phyloP scores from a whole-genome alignment of 306 rosid species.

The Quillaja saponaria region DNA sequence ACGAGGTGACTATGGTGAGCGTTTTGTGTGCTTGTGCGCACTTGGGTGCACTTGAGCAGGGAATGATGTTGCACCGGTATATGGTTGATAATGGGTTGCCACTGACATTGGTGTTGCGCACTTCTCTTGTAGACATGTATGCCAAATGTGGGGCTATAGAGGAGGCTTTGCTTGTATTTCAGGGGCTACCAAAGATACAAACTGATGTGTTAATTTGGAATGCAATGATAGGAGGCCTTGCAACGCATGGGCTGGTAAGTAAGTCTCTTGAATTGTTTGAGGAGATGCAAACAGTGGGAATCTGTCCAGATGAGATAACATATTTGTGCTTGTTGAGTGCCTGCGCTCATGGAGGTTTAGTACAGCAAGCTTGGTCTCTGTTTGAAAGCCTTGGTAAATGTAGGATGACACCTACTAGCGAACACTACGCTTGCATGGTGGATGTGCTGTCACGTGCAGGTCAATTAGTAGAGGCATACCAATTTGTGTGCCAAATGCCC shows the following conservation, averaged over 20 bases:
- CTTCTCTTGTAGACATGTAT: conserved; percentile 86
- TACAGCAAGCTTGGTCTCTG: conserved; percentile 70
- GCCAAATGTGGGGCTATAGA: conserved; percentile 78
- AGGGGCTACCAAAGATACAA: conserved; percentile 31
- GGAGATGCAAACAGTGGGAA: conserved; percentile 59
- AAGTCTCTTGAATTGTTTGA: conserved; percentile 53
- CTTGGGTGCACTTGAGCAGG: conserved; percentile 70
- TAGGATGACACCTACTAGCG: conserved; percentile 54
- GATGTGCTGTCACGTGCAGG: conserved; percentile 76
- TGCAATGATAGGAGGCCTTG: conserved; percentile 77
- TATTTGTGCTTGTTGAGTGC: conserved; percentile 73
- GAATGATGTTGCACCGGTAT: conserved; percentile 54
- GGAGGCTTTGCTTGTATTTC: conserved; percentile 64
- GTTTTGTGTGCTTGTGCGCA: conserved; percentile 71
- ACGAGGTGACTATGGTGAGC: conserved; percentile 84
- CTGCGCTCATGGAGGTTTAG: conserved; percentile 80
- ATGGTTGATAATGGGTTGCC: conserved; percentile 51
- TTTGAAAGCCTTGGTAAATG: conserved; percentile 52
- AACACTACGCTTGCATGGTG: conserved; percentile 81
- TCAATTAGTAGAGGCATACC: conserved; percentile 55
- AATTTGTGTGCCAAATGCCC: conserved; percentile 63
- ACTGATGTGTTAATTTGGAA: conserved; percentile 80
- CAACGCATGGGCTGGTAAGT: conserved; percentile 63
- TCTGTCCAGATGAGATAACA: conserved; percentile 69
- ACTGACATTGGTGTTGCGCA: conserved; percentile 54